These are phyloP conservation scores for Wickerhamiella slavikovae DNA, from an alignment of 805 yeast genomes.

Conservation along the genomic window DNA sequence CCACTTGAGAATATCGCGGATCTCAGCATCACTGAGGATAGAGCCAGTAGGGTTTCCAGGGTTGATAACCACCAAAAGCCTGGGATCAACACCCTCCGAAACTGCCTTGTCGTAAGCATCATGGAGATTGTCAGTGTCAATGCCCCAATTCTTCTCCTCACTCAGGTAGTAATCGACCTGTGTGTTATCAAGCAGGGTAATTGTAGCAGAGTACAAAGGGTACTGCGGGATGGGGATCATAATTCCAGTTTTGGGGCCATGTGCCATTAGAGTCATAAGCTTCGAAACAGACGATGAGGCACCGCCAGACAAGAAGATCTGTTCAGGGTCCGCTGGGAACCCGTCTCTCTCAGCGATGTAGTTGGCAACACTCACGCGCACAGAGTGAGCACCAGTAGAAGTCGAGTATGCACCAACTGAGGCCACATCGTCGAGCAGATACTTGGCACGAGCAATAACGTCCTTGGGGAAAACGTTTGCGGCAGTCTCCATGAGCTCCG, in stretches of 20 bases:
- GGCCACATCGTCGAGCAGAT: constrained; percentile 39
- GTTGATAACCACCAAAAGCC: constrained; percentile 78
- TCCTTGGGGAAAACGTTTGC: constrained; percentile 25
- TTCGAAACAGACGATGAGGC: constrained; percentile 88
- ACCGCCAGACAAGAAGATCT: constrained; percentile 75
- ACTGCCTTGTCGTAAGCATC: constrained; percentile 28
- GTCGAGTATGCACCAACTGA: constrained; percentile 91
- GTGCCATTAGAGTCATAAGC: constrained; percentile 47
- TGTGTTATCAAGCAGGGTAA: constrained; percentile 63
- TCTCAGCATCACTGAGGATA: constrained; percentile 41
- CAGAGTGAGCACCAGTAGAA: constrained; percentile 64
- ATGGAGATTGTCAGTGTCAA: constrained; percentile 47
- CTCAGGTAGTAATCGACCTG: constrained; percentile 75
- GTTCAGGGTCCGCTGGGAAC: constrained; percentile 38
- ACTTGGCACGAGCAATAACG: constrained; percentile 49
- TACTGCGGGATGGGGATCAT: constrained; percentile 96
- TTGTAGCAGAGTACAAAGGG: constrained; percentile 89
- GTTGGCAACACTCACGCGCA: constrained; percentile 61
- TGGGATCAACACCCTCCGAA: constrained; percentile 36
- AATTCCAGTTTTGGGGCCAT: constrained; percentile 42
- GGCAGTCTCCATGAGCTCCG: constrained; percentile 32
- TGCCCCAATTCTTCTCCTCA: constrained; percentile 69
- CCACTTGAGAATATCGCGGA: constrained; percentile 48
- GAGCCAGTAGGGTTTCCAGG: constrained; percentile 99
- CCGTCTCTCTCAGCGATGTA: constrained; percentile 72